These are phyloP conservation scores for Tulasnella sp. DNA, from an alignment of 768 basidiomycete genomes.

Conservation along the genomic window DNA sequence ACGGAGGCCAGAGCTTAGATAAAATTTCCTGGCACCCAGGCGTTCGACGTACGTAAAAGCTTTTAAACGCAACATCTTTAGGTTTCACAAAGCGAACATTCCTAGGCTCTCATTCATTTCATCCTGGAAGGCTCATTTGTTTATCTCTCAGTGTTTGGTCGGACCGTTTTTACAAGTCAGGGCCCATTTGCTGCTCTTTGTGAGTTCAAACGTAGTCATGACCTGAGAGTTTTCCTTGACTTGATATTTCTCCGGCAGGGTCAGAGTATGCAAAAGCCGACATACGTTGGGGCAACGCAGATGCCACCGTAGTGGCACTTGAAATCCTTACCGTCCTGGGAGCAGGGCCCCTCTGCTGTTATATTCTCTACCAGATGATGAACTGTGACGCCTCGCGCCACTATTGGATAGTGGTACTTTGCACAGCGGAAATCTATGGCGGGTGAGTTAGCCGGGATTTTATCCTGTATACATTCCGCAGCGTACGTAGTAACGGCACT, in stretches of 20 bases:
- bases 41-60: slow-evolving; percentile 17
- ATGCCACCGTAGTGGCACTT: slow-evolving; percentile 72
- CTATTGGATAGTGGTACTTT: slow-evolving; percentile 73
- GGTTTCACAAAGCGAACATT: not conserved
- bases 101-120: slow-evolving; percentile 68
- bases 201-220: slow-evolving; percentile 39
- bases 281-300: slow-evolving; percentile 70
- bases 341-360: slow-evolving; percentile 65
- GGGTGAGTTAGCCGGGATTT: slow-evolving; percentile 40
- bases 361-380: slow-evolving; percentile 58
- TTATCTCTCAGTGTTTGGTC: slow-evolving; percentile 65
- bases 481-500: not conserved
- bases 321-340: slow-evolving; percentile 74
- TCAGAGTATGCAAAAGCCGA: slow-evolving; percentile 76
- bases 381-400: slow-evolving; percentile 52
- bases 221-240: too few relatives aligned
- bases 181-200: slow-evolving; percentile 69
- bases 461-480: not conserved
- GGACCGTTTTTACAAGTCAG: slow-evolving; percentile 57
- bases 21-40: not conserved
- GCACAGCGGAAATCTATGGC: slow-evolving; percentile 71
- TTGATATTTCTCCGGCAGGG: slow-evolving; percentile 36
- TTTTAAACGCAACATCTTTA: not conserved
- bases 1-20: not conserved
- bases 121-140: slow-evolving; percentile 73